Percentiles rank a stretch among this genome's conserved stretches.
Conservation (phyloP, 2,329 filamentous ascomycete genomes). For the Penicillium sp. region DNA sequence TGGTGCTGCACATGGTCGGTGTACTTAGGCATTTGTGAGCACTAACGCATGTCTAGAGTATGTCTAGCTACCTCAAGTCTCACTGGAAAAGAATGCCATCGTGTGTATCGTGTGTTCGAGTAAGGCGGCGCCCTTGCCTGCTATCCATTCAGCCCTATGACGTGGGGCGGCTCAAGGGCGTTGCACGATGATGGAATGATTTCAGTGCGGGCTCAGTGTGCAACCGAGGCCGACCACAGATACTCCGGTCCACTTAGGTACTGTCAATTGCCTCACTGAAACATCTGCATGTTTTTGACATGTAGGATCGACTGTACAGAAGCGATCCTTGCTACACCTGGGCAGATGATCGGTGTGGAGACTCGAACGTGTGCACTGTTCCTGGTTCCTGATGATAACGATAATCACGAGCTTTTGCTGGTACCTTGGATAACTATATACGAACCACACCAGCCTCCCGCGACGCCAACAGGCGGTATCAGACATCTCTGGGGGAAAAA, state of each 20-base stretch:
- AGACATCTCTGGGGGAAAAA: neutral
- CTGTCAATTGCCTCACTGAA: neutral
- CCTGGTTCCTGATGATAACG: neutral
- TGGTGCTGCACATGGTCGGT: neutral
- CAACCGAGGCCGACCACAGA: neutral
- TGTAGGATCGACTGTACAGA: neutral
- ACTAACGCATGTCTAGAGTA: neutral
- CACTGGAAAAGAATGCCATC: neutral
- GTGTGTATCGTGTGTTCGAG: neutral
- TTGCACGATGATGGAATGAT: neutral
- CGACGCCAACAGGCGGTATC: neutral
- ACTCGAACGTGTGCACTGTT: neutral
- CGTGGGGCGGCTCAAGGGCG: conserved; percentile 6
- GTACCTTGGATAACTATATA: neutral
- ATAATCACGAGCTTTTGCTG: neutral
- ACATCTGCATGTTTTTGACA: neutral
- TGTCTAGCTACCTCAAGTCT: neutral
- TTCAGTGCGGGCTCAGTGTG: neutral
- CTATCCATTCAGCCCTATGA: conserved; percentile 24
- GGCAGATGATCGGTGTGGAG: neutral
- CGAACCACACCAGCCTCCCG: neutral
- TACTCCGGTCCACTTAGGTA: too few relatives aligned
- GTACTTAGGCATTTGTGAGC: neutral
- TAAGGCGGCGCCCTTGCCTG: conserved; percentile 5
- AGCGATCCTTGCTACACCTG: neutral